Percentiles rank a stretch among this genome's conserved stretches.
These are phyloP conservation scores for Hemileccinum impolitum DNA, from an alignment of 768 basidiomycete species.

Conservation along the genomic window DNA sequence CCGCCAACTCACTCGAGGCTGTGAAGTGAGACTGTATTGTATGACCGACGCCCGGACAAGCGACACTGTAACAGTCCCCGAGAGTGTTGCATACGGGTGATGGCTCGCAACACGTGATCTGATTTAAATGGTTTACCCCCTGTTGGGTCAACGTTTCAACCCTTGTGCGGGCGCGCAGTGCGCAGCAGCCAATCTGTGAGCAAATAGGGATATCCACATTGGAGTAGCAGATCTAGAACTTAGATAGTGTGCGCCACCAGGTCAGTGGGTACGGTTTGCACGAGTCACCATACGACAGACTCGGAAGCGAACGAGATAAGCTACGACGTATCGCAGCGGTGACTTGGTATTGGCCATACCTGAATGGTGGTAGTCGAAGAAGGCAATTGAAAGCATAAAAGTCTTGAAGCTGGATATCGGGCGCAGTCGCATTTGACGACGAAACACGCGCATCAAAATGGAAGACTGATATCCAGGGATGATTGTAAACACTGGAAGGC, in stretches of 20 bases:
- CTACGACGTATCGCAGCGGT: slow-evolving; percentile 4
- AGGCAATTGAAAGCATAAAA: slow-evolving; percentile 11
- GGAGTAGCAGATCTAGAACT: slow-evolving; percentile 2
- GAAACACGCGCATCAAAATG: slow-evolving; percentile 37
- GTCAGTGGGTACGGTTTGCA: slow-evolving; percentile 11
- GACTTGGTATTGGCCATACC: background rate
- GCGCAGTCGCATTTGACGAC: slow-evolving; percentile 31
- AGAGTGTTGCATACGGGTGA: too few relatives aligned
- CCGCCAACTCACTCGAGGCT: background rate
- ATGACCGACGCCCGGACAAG: too few relatives aligned
- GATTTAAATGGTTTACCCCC: background rate
- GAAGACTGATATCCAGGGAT: slow-evolving; percentile 30
- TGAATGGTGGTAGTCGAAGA: slow-evolving; percentile 2
- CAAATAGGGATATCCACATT: background rate
- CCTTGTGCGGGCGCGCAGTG: background rate
- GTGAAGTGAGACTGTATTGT: background rate
- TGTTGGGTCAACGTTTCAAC: background rate
- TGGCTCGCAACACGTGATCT: background rate
- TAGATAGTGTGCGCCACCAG: slow-evolving; percentile 7
- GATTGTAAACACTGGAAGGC: slow-evolving; percentile 17
- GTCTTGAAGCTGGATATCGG: slow-evolving; percentile 26
- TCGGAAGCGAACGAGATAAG: slow-evolving; percentile 8
- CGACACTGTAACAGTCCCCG: too few relatives aligned
- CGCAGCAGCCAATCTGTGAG: slow-evolving; percentile 6
- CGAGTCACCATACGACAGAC: background rate